Evolutionary conservation across 2,329 filamentous ascomycete species (phyloP), one percentile per base, ranked within the genome.

Genomic region (Sporothrix euskadiensis): DNA sequence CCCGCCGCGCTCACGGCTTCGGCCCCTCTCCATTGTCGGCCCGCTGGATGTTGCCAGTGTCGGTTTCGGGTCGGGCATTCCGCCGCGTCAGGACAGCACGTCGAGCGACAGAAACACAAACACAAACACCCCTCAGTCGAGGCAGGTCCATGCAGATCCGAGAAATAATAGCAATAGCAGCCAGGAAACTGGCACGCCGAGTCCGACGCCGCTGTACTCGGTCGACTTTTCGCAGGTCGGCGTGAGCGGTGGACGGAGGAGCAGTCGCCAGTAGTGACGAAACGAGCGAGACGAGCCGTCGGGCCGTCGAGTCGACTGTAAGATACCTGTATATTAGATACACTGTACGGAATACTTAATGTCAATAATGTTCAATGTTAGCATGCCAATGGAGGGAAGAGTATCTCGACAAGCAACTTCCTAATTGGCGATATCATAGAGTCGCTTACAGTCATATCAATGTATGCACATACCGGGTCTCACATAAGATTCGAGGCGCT

Each of bases 1-100:
- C 22, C 74, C 74, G 1, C 26, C 61, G 1, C 71, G 74, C 47
- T 77, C 76, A 19, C 73, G 74, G 1, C 26, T 71, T 19, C 59
- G 72, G 10, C 61, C 69, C 3, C 14, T 39, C 26, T 69, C 69
- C 6, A 54, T 32, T 2, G 68, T 30, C 8, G 49, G 14, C 5
- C 22, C 8, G 5, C 57, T 35, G 4, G 57, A 61, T 4, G 57
- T 14, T 0, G 8, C 19, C 1, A 19, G 6, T 7, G 32, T n/a
- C 16, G 32, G 19, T n/a, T 32, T 22, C 3, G 57, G 6, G 7
- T 19, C 32, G 16, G 56, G 26, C 30, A 5, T 9, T 12, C 56
- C 56, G 10, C 54, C 26, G 4, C 59, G 59, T 8, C 59, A 65
- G 3, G 59, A 65, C n/a, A 65, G 59, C 35, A 44, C 39, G 26